Evolutionary conservation across 176 grass and related monocot genomes (phyloP), one percentile per base, ranked within the genome.

Genomic region (Rhynchospora pubera): DNA sequence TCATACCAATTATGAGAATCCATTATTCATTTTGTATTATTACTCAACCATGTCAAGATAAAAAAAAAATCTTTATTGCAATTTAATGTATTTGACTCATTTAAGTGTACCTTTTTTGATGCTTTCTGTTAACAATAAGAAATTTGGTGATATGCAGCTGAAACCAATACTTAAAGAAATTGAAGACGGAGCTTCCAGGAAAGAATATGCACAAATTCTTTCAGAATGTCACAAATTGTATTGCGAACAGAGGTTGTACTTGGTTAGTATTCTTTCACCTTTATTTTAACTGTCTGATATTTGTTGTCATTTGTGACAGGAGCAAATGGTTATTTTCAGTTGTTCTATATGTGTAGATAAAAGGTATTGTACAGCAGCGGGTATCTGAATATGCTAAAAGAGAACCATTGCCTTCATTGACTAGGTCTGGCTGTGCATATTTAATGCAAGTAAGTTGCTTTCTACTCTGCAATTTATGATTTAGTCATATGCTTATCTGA

Each of bases 381-480:
- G 92, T 98, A 13, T 90, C 90, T 50, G 96, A 98, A 55, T 93
- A 91, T 84, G 89, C 96, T 30, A 95, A 81, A 85, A 93, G 83
- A 86, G 92, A 98, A 83, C 79, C 87, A 21, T 91, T 98, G 47
- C 92, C 96, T 89, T 98, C 96, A 84, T 91, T 98, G 82, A 94
- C 90, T 79, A 93, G 92, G 82, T 98, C 96, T 87, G 92, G 96
- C 19, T 98, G 96, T 87, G 92, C 91, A 80, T 95, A 98, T 88
- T 74, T 98, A 78, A 93, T 98, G 90, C 85, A 98, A 89, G 96
- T 94, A 89, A 85, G 70, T 84, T 32, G 53, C 60, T 46, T 47
- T 15, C 24, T 61, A 72, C 22, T 82, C 34, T 53, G 23, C 65
- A 55, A 71, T 23, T 39, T 52, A 28, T 52, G 46, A 23, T 68